phyloP scores from a whole-genome alignment of 768 basidiomycete genomes.

The Auricularia cornea region DNA sequence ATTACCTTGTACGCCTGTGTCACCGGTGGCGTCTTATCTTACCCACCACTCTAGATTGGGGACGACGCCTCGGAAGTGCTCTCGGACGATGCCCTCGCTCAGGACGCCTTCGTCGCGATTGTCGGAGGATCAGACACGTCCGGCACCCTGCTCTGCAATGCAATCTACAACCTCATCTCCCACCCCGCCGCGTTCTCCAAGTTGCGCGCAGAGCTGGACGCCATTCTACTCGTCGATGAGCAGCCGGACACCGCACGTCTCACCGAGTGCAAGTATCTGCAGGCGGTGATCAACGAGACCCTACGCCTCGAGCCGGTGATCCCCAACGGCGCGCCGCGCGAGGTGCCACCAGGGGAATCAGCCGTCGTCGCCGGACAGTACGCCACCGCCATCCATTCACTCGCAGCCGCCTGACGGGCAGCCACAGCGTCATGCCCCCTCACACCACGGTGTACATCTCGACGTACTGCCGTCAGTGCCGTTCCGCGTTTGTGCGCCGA shows the following conservation, averaged over 20 bases:
- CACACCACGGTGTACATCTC: slow-evolving; percentile 37
- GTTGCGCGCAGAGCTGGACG: background rate
- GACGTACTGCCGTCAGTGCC: slow-evolving; percentile 33
- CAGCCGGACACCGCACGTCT: background rate
- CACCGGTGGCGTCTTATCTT: too few species aligned
- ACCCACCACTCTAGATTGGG: too few species aligned
- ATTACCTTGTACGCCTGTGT: slow-evolving; percentile 5
- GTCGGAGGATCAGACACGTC: slow-evolving; percentile 2
- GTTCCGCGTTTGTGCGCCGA: too few species aligned
- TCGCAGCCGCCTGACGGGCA: too few species aligned
- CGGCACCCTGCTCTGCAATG: background rate
- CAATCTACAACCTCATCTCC: background rate
- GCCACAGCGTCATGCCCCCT: slow-evolving; percentile 39
- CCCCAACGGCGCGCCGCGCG: background rate
- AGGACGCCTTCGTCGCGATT: background rate
- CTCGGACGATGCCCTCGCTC: background rate
- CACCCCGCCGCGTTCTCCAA: background rate
- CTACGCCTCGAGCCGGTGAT: background rate
- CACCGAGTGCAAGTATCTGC: background rate
- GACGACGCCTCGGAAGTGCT: background rate
- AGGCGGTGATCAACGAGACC: background rate
- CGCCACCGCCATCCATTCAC: too few species aligned
- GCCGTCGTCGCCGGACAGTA: slow-evolving; percentile 33
- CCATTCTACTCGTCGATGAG: background rate
- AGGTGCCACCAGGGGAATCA: background rate